Evolutionary conservation across 1,284 basidiomycete genomes (phyloP).

Genomic region (Phellinidium pouzarii): DNA sequence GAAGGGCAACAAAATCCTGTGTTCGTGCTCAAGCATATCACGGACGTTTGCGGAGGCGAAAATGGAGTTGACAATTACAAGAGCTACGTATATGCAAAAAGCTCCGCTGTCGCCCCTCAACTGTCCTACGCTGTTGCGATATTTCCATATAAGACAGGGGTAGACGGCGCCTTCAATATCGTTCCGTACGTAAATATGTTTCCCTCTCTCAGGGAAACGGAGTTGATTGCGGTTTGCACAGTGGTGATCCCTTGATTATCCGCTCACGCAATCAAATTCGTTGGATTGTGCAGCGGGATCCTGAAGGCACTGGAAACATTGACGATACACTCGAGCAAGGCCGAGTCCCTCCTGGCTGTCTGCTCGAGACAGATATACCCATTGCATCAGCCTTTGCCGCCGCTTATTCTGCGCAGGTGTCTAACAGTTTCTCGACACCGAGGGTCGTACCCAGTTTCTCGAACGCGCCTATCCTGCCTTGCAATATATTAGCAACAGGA

Average conservation of each 20-base stretch:
- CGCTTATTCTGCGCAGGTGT: conserved; percentile 16
- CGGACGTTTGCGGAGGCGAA: conserved; percentile 39
- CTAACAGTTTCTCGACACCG: conserved; percentile 15
- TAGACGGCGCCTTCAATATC: background rate
- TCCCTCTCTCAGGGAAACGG: background rate
- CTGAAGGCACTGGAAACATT: conserved; percentile 37
- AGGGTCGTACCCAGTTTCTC: background rate
- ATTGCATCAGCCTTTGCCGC: conserved; percentile 21
- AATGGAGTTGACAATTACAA: background rate
- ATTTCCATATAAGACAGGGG: background rate
- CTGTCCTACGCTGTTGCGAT: background rate
- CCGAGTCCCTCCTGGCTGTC: conserved; percentile 42
- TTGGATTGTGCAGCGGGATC: conserved; percentile 24
- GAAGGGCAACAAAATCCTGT: conserved; percentile 53
- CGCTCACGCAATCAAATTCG: background rate
- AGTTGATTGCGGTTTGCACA: background rate
- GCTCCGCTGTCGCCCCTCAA: background rate
- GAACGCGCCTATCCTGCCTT: background rate
- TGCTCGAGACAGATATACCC: conserved; percentile 43
- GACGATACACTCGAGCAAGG: conserved; percentile 30
- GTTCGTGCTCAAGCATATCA: conserved; percentile 56
- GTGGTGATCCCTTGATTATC: conserved; percentile 4
- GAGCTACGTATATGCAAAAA: background rate
- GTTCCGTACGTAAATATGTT: background rate
- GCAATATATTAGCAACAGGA: background rate